These are phyloP conservation scores for Chondrus crispus DNA, from an alignment of 23 red algal species.

Conservation along the genomic window DNA sequence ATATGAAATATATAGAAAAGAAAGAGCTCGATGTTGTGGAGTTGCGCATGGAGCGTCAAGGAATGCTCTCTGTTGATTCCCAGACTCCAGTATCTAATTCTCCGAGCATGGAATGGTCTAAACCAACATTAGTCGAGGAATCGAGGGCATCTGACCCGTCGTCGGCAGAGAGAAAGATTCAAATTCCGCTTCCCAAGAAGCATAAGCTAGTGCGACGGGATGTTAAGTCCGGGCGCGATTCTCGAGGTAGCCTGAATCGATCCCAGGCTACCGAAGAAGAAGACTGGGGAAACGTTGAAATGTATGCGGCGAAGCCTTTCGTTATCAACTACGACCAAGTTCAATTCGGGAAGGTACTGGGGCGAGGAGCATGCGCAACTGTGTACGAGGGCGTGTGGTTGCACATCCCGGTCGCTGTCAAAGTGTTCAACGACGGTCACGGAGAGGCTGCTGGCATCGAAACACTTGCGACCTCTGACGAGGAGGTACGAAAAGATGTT, in stretches of 20 bases:
- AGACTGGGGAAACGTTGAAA: neutral
- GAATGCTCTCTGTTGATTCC: conserved; percentile 41
- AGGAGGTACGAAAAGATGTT: conserved; percentile 51
- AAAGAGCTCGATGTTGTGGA: conserved; percentile 57
- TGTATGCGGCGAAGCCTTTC: conserved; percentile 64
- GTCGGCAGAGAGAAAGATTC: conserved; percentile 14
- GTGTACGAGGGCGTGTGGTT: conserved; percentile 93
- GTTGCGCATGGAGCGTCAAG: conserved; percentile 64
- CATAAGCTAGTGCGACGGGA: conserved; percentile 27
- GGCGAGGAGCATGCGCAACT: conserved; percentile 81
- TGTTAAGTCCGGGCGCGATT: neutral
- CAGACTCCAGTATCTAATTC: neutral
- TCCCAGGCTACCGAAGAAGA: conserved; percentile 22
- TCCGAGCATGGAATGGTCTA: neutral
- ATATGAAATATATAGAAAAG: conserved; percentile 61
- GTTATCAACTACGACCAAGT: conserved; percentile 92
- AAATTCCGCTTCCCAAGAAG: conserved; percentile 49
- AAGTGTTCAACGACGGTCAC: conserved; percentile 83
- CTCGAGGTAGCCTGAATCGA: neutral
- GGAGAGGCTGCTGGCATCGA: conserved; percentile 56
- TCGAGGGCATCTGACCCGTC: neutral
- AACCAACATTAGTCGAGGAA: neutral
- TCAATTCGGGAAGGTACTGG: conserved; percentile 78
- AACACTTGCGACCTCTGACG: conserved; percentile 28
- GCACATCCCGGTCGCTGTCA: conserved; percentile 95